These are phyloP conservation scores for Multifurca ochricompacta DNA, from an alignment of 768 basidiomycete species.

Conservation along the genomic window DNA sequence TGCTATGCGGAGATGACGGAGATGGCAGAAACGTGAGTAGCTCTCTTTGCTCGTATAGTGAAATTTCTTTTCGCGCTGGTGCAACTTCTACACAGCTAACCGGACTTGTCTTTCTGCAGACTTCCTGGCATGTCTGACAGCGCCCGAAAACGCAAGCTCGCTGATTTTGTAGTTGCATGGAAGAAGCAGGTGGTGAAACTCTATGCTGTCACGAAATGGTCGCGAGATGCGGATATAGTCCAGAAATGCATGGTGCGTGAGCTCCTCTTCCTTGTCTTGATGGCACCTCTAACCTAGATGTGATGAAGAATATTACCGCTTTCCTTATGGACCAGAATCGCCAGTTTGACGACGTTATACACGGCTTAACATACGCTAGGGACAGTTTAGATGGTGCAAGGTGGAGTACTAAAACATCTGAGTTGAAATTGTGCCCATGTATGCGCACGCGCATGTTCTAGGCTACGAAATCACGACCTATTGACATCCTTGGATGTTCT, in stretches of 20 bases:
- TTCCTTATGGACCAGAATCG: constrained; percentile 82
- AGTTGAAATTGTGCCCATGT: neutral
- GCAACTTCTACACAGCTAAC: neutral
- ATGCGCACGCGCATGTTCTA: constrained; percentile 24
- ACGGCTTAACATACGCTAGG: constrained; percentile 54
- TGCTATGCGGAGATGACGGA: constrained; percentile 80
- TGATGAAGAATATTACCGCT: constrained; percentile 67
- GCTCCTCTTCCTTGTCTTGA: neutral
- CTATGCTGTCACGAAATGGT: constrained; percentile 83
- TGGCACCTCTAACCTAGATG: neutral
- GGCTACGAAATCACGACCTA: constrained; percentile 89
- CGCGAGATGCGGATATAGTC: constrained; percentile 72
- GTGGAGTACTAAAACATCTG: constrained; percentile 32
- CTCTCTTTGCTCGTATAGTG: neutral
- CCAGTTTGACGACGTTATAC: constrained; percentile 69
- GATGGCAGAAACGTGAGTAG: constrained; percentile 74
- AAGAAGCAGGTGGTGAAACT: constrained; percentile 88
- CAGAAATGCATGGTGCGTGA: constrained; percentile 75
- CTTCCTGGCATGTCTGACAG: constrained; percentile 62
- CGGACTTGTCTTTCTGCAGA: constrained; percentile 27
- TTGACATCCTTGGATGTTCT: constrained; percentile 87
- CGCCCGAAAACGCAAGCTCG: constrained; percentile 71
- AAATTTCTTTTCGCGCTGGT: neutral
- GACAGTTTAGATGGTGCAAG: constrained; percentile 71
- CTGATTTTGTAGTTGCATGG: constrained; percentile 85